Evolutionary conservation across 441 rosid genomes (phyloP).

Genomic region (Eruca vesicaria): DNA sequence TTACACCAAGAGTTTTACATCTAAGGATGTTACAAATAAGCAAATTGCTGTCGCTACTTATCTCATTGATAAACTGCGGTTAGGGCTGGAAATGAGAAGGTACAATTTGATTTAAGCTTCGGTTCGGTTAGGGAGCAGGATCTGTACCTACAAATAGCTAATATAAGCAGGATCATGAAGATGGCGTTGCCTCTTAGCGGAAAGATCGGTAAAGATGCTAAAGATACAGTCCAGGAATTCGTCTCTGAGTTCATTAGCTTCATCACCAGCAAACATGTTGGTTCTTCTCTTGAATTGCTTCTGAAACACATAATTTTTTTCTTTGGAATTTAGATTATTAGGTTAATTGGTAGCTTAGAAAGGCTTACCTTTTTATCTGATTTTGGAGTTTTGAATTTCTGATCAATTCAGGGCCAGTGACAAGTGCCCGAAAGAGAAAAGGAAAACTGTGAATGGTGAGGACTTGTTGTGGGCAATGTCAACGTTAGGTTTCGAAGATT

Average conservation of each 20-base stretch:
- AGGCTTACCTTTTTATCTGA: too few relatives aligned
- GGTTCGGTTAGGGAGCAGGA: constrained; percentile 81
- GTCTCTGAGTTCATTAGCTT: constrained; percentile 97
- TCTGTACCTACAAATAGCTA: constrained; percentile 83
- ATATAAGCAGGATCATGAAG: constrained; percentile 95
- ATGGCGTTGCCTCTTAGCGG: constrained; percentile 88
- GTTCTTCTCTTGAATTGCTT: neutral
- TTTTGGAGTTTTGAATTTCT: too few relatives aligned
- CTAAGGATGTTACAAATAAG: constrained; percentile 62
- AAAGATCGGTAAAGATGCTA: constrained; percentile 90
- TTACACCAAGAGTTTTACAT: constrained; percentile 78
- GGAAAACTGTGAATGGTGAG: too few relatives aligned
- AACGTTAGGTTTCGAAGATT: too few relatives aligned
- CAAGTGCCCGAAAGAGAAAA: too few relatives aligned
- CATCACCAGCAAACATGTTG: constrained; percentile 84
- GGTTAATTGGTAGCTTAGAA: too few relatives aligned
- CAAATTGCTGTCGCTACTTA: constrained; percentile 99
- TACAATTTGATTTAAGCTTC: constrained; percentile 52
- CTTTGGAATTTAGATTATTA: too few relatives aligned
- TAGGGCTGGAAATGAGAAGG: constrained; percentile 99
- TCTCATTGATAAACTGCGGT: constrained; percentile 93
- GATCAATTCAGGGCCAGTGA: too few relatives aligned
- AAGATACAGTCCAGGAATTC: constrained; percentile 92
- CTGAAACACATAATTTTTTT: neutral
- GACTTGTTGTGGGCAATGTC: too few relatives aligned